Base-by-base conservation (phyloP, 1,284 basidiomycete genomes). In the Leccinum insolens region DNA sequence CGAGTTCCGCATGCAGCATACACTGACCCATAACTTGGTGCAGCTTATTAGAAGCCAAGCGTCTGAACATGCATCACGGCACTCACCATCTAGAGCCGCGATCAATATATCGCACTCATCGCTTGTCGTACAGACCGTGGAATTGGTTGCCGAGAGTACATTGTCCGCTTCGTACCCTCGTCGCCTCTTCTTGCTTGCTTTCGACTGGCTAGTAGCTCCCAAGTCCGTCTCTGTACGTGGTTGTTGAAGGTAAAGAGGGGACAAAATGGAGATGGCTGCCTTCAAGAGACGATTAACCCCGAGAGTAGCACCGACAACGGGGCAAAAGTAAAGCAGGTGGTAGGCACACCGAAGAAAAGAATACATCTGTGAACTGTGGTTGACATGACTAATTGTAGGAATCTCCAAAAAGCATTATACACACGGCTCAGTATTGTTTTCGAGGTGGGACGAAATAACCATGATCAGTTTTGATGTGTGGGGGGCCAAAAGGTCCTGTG, bases 151-250 rank as follows among this genome's bases (percentile, higher is more conserved):
- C 64, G 86, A 89, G 75, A 96, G 89, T 9, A 93, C 80, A 71
- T 92, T 92, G 71, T 95, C 94, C 31, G 90, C 93, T 75, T 93
- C 92, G 64, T 89, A 93, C 7, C 86, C 90, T 41, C 90, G 85
- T 20, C 86, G 85, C 55, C 92, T 84, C 78, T 94, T 96, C 80
- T 92, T 95, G 62, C 88, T 87, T 72, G 89, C 89, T 74, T 83
- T 89, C 8, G 78, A 82, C 66, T 81, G 84, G 44, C 70, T 72
- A 31, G 73, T 70, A 49, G 57, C 41, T 9, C 72, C 71, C 6
- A 60, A 61, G 55, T 61, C 71, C 28, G 70, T 71, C 67, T 75
- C 66, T 72, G 70, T 69, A 15, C 82, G 80, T 2, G 81, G 72
- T 46, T 85, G 81, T 17, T 77, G 75, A 1, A 83, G 77, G 64